Evolutionary conservation across 2,329 filamentous ascomycete species (phyloP), one percentile per base, ranked within the genome.

Genomic region (Trichoderma sp.): DNA sequence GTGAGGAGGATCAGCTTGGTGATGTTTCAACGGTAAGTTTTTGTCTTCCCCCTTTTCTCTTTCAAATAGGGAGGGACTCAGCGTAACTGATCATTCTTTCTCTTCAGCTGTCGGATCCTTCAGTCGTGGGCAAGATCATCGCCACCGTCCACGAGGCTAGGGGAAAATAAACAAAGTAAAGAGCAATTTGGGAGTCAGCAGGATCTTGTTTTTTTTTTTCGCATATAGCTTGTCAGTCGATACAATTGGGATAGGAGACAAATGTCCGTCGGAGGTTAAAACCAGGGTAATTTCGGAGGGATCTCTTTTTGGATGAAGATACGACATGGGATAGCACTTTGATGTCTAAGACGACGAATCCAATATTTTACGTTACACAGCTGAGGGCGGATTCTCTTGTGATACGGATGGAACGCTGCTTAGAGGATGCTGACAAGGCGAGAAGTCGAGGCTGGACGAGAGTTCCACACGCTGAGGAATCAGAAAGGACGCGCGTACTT

Each of bases 1-100:
- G 94, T 39, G 95, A 99, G 84, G 94, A 97, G 81, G 95, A 99
- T 79, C 94, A 97, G 81, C 85, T 99, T 64, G 95, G 95, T 74
- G 95, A 99, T 77, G 96, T 86, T 39, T 92, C 92, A 22, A 98
- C 95, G 72, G 92, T 96, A 85, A 83, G 91, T 84, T 69, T 19
- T 6, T n/a, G n/a, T n/a, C n/a, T n/a, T n/a, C 6, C 10, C 8
- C 27, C 5, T 37, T 5, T 53, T 13, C 17, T 48, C 25, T 2
- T 53, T 53, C 17, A 59, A 12, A 6, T 39, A 13, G 5, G 17
- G 19, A n/a, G 19, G 17, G 15, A 12, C n/a, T 64, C 39, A 25
- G 3, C 34, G 9, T 12, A 52, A n/a, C 56, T 48, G 69, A 77
- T 69, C 13, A 32, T 34, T 9, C 9, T 70, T 60, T 22, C 34